Percentiles rank a stretch among this genome's conserved stretches.
phyloP scores from a whole-genome alignment of 768 basidiomycete species.

The Boletellus emodensis region DNA sequence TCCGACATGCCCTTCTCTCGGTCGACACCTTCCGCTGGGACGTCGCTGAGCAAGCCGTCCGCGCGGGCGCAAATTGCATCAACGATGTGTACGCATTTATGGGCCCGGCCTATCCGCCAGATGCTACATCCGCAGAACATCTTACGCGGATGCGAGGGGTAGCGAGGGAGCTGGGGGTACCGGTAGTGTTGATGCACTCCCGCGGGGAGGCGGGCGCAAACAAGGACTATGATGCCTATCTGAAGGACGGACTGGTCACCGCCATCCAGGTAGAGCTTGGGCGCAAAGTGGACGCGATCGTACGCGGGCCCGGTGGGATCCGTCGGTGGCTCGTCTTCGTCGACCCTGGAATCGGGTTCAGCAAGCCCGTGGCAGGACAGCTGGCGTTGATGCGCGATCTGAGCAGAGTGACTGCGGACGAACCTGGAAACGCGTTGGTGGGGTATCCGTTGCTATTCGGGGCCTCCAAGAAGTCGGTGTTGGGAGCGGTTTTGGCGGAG shows the following conservation, averaged over 20 bases:
- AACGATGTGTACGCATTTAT: constrained; percentile 88
- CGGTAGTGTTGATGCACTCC: constrained; percentile 93
- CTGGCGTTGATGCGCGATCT: constrained; percentile 57
- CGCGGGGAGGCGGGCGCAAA: constrained; percentile 76
- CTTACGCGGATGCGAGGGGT: constrained; percentile 61
- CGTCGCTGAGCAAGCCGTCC: constrained; percentile 42
- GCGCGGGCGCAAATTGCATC: constrained; percentile 86
- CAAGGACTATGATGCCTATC: constrained; percentile 58
- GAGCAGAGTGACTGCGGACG: constrained; percentile 43
- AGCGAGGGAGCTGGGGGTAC: constrained; percentile 62
- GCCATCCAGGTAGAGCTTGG: constrained; percentile 75
- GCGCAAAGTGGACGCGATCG: constrained; percentile 55
- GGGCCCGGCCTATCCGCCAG: constrained; percentile 52
- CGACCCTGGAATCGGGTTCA: constrained; percentile 94
- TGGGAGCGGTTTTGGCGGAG: constrained; percentile 60
- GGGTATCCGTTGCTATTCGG: constrained; percentile 73
- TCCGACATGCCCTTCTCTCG: constrained; percentile 20
- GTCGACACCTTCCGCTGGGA: constrained; percentile 29
- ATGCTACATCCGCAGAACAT: constrained; percentile 33
- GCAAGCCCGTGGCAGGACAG: constrained; percentile 78
- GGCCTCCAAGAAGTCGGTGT: constrained; percentile 78
- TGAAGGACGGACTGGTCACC: constrained; percentile 46
- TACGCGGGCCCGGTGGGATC: constrained; percentile 67
- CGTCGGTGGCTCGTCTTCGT: constrained; percentile 84
- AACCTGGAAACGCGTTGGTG: constrained; percentile 44